phyloP scores from a whole-genome alignment of 495 filamentous ascomycete genomes.

The Penicillium robsamsonii region DNA sequence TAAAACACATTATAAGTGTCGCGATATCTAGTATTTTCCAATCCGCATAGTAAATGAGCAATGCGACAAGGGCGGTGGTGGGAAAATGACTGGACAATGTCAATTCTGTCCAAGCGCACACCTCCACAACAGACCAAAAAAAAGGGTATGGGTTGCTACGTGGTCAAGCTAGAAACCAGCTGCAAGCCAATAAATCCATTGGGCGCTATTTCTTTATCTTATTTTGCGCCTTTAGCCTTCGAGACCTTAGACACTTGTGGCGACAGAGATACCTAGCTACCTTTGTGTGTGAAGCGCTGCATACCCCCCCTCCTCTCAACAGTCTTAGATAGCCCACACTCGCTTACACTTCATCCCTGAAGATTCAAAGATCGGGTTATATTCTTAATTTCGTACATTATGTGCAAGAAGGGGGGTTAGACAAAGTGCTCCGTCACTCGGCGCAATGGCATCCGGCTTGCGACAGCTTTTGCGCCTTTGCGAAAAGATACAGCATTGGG shows the following conservation, averaged over 20 bases:
- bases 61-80: conserved; percentile 27
- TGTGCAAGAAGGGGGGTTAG: conserved; percentile 10
- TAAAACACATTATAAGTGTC: conserved; percentile 12
- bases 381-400: conserved; percentile 3
- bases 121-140: conserved; percentile 9
- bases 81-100: conserved; percentile 16
- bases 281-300: conserved; percentile 13
- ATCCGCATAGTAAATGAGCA: conserved; percentile 5
- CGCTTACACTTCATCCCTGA: not conserved
- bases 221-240: conserved; percentile 3
- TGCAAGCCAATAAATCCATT: conserved; percentile 12
- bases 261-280: conserved; percentile 12
- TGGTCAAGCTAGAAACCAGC: conserved; percentile 12
- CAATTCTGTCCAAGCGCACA: conserved; percentile 20
- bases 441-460: conserved; percentile 31
- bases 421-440: conserved; percentile 21
- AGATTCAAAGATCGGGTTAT: not conserved
- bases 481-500: conserved; percentile 17
- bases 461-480: conserved; percentile 31
- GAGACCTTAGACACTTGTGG: not conserved
- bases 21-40: conserved; percentile 4
- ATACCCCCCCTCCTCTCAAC: not conserved
- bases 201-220: conserved; percentile 14
- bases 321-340: not conserved
- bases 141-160: conserved; percentile 8